Conservation (phyloP, 768 basidiomycete species). For the Rubroboletus pulcherrimus region DNA sequence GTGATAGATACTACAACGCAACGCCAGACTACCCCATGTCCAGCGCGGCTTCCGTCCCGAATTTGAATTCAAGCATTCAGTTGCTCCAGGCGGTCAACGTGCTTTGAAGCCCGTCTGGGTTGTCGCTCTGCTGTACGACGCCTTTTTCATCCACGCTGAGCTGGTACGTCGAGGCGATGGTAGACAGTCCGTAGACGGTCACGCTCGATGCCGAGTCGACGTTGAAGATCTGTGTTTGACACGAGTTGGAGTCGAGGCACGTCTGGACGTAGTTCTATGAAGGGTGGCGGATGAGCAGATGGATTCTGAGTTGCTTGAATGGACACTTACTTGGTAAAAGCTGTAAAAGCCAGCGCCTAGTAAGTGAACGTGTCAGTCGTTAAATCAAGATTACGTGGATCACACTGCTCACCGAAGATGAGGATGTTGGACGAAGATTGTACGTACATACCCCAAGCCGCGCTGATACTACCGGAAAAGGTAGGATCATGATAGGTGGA, state of each 20-base stretch:
- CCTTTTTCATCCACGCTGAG: conserved; percentile 35
- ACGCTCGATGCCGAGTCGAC: conserved; percentile 38
- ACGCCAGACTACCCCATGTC: not conserved
- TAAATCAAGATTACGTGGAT: conserved; percentile 28
- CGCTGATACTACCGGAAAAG: conserved; percentile 10
- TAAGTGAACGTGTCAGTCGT: conserved; percentile 21
- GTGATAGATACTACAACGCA: not conserved
- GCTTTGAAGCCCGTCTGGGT: conserved; percentile 40
- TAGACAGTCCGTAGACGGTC: conserved; percentile 43
- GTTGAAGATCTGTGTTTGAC: conserved; percentile 42
- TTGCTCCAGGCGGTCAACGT: conserved; percentile 26
- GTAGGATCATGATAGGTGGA: conserved; percentile 38
- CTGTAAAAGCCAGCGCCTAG: conserved; percentile 49
- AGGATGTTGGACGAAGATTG: conserved; percentile 38
- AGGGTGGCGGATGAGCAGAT: not conserved
- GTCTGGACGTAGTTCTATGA: conserved; percentile 35
- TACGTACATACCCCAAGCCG: conserved; percentile 16
- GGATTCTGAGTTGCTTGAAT: too few relatives aligned
- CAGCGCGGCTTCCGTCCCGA: not conserved
- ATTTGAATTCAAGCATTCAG: not conserved
- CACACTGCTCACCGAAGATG: conserved; percentile 35
- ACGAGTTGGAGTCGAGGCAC: conserved; percentile 34
- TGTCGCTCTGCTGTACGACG: conserved; percentile 33
- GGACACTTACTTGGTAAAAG: conserved; percentile 39
- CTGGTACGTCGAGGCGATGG: conserved; percentile 40